phyloP scores from a whole-genome alignment of 2,329 filamentous ascomycete species.

The Bipolaris zeicola region DNA sequence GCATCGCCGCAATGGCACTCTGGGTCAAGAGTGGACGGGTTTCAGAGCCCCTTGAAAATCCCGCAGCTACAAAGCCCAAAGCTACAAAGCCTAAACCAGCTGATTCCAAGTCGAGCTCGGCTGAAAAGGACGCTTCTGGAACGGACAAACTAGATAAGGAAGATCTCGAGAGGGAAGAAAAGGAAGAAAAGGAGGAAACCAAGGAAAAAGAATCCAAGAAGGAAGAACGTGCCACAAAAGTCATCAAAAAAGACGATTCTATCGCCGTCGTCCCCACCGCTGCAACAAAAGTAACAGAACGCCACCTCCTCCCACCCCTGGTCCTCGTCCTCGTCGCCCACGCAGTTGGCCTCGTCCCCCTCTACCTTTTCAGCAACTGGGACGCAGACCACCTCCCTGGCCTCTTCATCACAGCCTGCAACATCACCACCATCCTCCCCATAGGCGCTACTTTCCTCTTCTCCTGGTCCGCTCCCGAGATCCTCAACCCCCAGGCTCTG shows the following conservation, averaged over 20 bases:
- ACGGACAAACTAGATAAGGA: background rate
- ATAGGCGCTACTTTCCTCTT: slow-evolving; percentile 36
- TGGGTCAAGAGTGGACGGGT: slow-evolving; percentile 81
- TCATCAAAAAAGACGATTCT: slow-evolving; percentile 45
- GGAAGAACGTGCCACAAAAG: slow-evolving; percentile 19
- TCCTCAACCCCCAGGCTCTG: slow-evolving; percentile 70
- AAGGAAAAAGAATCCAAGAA: slow-evolving; percentile 44
- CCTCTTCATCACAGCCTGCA: slow-evolving; percentile 40
- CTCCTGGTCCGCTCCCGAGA: slow-evolving; percentile 41
- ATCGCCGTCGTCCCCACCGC: slow-evolving; percentile 48
- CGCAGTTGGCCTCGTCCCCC: slow-evolving; percentile 76
- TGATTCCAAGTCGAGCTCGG: background rate
- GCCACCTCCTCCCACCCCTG: slow-evolving; percentile 74
- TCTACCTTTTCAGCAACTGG: slow-evolving; percentile 84
- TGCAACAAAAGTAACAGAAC: slow-evolving; percentile 56
- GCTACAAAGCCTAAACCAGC: slow-evolving; percentile 63
- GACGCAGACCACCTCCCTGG: slow-evolving; percentile 54
- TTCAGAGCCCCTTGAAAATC: slow-evolving; percentile 26
- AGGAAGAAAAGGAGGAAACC: slow-evolving; percentile 9
- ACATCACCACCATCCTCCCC: slow-evolving; percentile 44
- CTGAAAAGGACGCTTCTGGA: background rate
- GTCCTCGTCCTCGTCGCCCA: slow-evolving; percentile 74
- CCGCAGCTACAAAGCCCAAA: slow-evolving; percentile 30
- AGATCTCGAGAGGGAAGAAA: slow-evolving; percentile 4
- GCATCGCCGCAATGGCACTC: slow-evolving; percentile 90